These are phyloP conservation scores for Plasmodium gonderi DNA, from an alignment of 169 alveolate genomes.

Conservation along the genomic window DNA sequence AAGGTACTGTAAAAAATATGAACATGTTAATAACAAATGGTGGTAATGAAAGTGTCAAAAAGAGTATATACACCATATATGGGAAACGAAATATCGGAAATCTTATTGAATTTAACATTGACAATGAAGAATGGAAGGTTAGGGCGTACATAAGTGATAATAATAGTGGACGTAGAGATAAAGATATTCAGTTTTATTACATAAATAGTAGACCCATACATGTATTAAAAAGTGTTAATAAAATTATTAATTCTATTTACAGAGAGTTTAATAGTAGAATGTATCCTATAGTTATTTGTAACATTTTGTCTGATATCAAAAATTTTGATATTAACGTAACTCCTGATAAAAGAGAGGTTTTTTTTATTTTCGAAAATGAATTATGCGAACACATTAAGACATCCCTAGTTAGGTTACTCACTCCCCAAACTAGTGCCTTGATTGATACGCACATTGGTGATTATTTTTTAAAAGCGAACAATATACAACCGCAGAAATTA, in stretches of 20 bases:
- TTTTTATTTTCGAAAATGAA: constrained; percentile 77
- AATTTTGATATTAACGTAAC: constrained; percentile 82
- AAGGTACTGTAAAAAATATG: constrained; percentile 44
- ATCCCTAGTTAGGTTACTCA: constrained; percentile 18
- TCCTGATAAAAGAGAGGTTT: constrained; percentile 84
- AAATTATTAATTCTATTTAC: constrained; percentile 76
- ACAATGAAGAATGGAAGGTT: constrained; percentile 52
- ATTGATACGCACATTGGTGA: constrained; percentile 64
- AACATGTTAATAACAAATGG: constrained; percentile 69
- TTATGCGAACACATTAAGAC: constrained; percentile 55
- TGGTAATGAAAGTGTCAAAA: constrained; percentile 61
- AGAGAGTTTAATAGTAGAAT: constrained; percentile 81
- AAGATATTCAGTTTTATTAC: constrained; percentile 80
- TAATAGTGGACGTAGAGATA: constrained; percentile 78
- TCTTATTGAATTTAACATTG: constrained; percentile 73
- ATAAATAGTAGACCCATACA: constrained; percentile 83
- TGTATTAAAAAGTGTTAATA: constrained; percentile 76
- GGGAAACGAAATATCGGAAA: constrained; percentile 77
- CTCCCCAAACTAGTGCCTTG: constrained; percentile 27
- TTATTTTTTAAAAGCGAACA: constrained; percentile 40
- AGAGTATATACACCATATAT: constrained; percentile 73
- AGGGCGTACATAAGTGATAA: constrained; percentile 72
- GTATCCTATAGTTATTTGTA: constrained; percentile 78
- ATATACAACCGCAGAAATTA: not conserved
- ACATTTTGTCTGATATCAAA: constrained; percentile 74